Evolutionary conservation across 441 rosid genomes (phyloP).

Genomic region (Codiaeum variegatum): DNA sequence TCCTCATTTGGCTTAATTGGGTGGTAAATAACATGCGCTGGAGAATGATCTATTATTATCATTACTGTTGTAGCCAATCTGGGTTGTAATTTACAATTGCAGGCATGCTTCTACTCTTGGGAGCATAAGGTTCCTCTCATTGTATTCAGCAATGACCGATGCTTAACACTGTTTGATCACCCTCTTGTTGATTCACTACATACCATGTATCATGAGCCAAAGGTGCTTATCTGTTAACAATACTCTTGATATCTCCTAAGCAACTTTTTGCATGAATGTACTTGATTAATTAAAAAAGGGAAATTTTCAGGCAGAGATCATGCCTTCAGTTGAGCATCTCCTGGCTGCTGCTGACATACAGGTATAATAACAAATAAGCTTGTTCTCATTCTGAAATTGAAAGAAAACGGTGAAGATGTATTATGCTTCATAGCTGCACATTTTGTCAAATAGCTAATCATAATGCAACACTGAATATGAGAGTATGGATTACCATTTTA

Average conservation of each 20-base stretch:
- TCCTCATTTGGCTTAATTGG: not conserved
- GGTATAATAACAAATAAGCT: conserved; percentile 39
- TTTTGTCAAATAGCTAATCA: not conserved
- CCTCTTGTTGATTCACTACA: conserved; percentile 75
- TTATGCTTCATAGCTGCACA: not conserved
- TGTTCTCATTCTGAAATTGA: conserved; percentile 1
- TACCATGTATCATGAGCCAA: conserved; percentile 68
- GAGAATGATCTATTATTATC: not conserved
- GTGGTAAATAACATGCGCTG: not conserved
- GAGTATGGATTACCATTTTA: not conserved
- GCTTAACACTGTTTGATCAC: conserved; percentile 79
- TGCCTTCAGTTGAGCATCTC: conserved; percentile 70
- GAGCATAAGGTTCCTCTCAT: conserved; percentile 80
- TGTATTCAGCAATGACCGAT: conserved; percentile 75
- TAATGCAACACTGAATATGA: not conserved
- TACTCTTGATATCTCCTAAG: conserved; percentile 17
- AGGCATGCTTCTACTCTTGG: conserved; percentile 72
- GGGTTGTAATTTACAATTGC: conserved; percentile 22
- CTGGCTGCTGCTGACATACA: conserved; percentile 69
- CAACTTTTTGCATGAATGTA: conserved; percentile 18
- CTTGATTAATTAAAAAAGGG: conserved; percentile 11
- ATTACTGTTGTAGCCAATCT: not conserved
- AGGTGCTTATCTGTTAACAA: conserved; percentile 39
- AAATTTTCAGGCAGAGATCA: conserved; percentile 71
- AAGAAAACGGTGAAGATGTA: not conserved